phyloP scores from a whole-genome alignment of 1,284 basidiomycete genomes.

The Neonothopanus nambi region DNA sequence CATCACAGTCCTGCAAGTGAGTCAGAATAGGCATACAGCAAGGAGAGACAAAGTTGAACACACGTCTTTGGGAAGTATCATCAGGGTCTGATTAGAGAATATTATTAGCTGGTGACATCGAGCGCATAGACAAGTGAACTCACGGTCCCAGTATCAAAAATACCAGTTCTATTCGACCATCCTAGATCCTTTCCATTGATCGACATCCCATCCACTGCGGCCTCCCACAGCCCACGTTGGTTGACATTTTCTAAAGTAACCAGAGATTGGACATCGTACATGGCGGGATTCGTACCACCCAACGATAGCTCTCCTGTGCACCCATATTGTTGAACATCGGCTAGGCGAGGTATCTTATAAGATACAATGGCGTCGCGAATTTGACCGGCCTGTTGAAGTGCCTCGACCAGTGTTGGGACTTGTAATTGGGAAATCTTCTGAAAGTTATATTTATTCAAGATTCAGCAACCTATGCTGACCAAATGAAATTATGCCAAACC shows the following conservation, averaged over 20 bases:
- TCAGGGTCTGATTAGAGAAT: constrained; percentile 40
- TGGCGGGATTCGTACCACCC: constrained; percentile 67
- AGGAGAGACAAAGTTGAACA: no score
- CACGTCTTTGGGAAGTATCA: constrained; percentile 46
- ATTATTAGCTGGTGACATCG: neutral
- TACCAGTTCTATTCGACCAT: constrained; percentile 54
- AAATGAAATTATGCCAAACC: constrained; percentile 37
- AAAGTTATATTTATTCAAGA: constrained; percentile 1
- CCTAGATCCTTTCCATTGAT: constrained; percentile 51
- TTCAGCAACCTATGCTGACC: neutral
- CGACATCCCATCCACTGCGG: constrained; percentile 50
- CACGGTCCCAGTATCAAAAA: constrained; percentile 75
- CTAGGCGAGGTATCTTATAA: constrained; percentile 72
- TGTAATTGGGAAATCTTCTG: constrained; percentile 61
- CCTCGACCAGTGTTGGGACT: constrained; percentile 67
- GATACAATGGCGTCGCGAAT: constrained; percentile 70
- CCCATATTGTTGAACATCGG: constrained; percentile 37
- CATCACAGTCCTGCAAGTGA: constrained; percentile 52
- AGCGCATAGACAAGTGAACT: constrained; percentile 10
- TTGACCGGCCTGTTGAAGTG: constrained; percentile 54
- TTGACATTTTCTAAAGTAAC: constrained; percentile 59
- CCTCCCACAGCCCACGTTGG: constrained; percentile 71
- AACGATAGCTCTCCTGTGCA: constrained; percentile 68
- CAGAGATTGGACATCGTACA: constrained; percentile 53
- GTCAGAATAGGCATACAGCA: constrained; percentile 27